Conservation (phyloP, 176 grass and related monocot genomes). For the Oropetium thomaeum region DNA sequence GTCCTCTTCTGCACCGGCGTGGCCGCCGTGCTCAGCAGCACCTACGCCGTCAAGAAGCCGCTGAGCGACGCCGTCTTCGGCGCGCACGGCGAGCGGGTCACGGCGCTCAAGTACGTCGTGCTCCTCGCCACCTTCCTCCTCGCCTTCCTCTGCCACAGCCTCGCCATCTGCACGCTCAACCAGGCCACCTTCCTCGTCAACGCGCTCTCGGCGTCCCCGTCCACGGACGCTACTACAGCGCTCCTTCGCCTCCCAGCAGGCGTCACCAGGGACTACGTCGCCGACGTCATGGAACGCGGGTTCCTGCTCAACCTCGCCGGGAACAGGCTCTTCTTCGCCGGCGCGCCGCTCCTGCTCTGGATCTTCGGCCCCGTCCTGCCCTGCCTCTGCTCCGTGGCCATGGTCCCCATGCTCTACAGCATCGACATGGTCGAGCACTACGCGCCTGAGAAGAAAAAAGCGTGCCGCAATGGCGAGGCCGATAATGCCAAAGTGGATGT, state of each 20-base stretch:
- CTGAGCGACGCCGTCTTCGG: constrained; percentile 61
- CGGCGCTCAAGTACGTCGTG: constrained; percentile 55
- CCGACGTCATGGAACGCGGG: constrained; percentile 39
- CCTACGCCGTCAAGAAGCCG: constrained; percentile 79
- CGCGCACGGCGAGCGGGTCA: constrained; percentile 58
- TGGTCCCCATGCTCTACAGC: constrained; percentile 55
- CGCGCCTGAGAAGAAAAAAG: not conserved
- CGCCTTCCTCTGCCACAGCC: constrained; percentile 70
- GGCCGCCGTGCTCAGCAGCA: constrained; percentile 80
- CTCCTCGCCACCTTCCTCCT: constrained; percentile 71
- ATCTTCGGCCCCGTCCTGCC: constrained; percentile 68
- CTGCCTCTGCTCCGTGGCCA: constrained; percentile 46
- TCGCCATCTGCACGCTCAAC: constrained; percentile 70
- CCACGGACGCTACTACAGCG: not conserved
- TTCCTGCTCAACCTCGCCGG: constrained; percentile 62
- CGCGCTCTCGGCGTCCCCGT: constrained; percentile 30
- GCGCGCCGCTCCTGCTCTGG: constrained; percentile 72
- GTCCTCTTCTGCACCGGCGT: constrained; percentile 70
- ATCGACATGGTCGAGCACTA: constrained; percentile 46
- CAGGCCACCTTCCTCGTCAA: constrained; percentile 77
- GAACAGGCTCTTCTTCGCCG: constrained; percentile 65
- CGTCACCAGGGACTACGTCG: constrained; percentile 48
- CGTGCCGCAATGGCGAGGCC: not conserved
- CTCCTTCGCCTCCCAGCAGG: not conserved
- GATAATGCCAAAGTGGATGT: not conserved